Evolutionary conservation across 805 yeast genomes (phyloP), one percentile per base, ranked within the genome.

Genomic region (Ogataea ramenticola): DNA sequence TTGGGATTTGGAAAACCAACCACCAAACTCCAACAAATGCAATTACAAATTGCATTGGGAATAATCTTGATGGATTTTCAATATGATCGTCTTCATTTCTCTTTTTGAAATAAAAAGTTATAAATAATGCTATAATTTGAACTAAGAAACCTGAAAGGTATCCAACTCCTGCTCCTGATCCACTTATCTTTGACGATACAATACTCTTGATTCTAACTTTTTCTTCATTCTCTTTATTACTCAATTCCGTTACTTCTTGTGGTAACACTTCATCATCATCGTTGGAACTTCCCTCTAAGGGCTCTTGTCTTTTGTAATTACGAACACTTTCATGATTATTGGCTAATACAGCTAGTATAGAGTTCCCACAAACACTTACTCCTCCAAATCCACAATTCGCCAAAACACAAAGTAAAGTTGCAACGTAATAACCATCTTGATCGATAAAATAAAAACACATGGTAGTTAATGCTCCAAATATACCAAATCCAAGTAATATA

Each of bases 291-390:
- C 20, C 27, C 15, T 19, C 27, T 35, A 3, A 26, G n/a, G n/a
- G 8, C 17, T 12, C 12, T 14, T 11, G 3, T 14, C 14, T 14
- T 8, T 49, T 39, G 16, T 42, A 49, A 14, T 40, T 22, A 15
- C 35, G 11, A 10, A 49, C 48, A 10, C 37, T 29, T 26, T 48
- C 44, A 41, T 67, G 66, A 45, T 73, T 72, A 15, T 70, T 61
- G 2, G 79, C 83, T 32, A 85, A 60, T 1, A 75, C 68, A 0
- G 93, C 89, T 36, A 85, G 58, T 50, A 77, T 76, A 1, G 93
- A 80, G 58, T 85, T 86, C 7, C 89, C 90, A 50, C 89, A 82
- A 11, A 85, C 91, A 44, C 80, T 80, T 3, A 82, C 87, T 9
- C 84, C 86, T 1, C 95, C 95, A 60, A 77, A 85, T 20, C 84